Evolutionary conservation across 2,329 filamentous ascomycete genomes (phyloP).

Genomic region (Ophiostoma pallidulum): DNA sequence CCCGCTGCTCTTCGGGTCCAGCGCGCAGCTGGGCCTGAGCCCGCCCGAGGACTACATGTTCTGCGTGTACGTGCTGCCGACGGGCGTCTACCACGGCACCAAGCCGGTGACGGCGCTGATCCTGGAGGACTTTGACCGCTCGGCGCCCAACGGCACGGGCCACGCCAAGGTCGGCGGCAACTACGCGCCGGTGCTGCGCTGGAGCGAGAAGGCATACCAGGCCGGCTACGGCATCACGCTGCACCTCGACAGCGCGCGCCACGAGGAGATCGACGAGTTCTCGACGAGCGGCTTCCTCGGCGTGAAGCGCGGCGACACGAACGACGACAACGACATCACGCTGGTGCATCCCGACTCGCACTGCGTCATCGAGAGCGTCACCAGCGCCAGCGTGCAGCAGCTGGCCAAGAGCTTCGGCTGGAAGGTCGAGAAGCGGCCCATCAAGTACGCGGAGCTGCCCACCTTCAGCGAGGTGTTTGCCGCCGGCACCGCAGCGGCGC

Average conservation of each 20-base stretch:
- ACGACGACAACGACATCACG: conserved; percentile 44
- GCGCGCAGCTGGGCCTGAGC: conserved; percentile 74
- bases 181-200: conserved; percentile 83
- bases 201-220: conserved; percentile 69
- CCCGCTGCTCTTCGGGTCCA: conserved; percentile 78
- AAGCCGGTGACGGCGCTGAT: conserved; percentile 82
- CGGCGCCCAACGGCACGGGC: conserved; percentile 84
- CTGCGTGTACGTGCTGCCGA: conserved; percentile 80
- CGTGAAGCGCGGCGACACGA: conserved; percentile 48
- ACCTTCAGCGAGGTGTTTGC: conserved; percentile 70
- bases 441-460: conserved; percentile 51
- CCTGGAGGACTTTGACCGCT: conserved; percentile 85
- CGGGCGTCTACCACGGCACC: conserved; percentile 86
- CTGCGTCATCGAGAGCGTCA: conserved; percentile 81
- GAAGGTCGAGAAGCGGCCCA: conserved; percentile 69
- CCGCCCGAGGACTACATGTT: conserved; percentile 91
- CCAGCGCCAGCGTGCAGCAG: conserved; percentile 65
- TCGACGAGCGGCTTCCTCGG: conserved; percentile 91
- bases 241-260: conserved; percentile 77
- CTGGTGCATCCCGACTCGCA: conserved; percentile 81
- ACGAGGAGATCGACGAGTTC: conserved; percentile 89
- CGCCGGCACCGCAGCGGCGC: conserved; percentile 79
- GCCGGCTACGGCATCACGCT: conserved; percentile 90
- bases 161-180: conserved; percentile 93
- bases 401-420: conserved; percentile 74